These are phyloP conservation scores for Globisporangium iwayamae DNA, from an alignment of 352 stramenopile genomes.

Conservation along the genomic window DNA sequence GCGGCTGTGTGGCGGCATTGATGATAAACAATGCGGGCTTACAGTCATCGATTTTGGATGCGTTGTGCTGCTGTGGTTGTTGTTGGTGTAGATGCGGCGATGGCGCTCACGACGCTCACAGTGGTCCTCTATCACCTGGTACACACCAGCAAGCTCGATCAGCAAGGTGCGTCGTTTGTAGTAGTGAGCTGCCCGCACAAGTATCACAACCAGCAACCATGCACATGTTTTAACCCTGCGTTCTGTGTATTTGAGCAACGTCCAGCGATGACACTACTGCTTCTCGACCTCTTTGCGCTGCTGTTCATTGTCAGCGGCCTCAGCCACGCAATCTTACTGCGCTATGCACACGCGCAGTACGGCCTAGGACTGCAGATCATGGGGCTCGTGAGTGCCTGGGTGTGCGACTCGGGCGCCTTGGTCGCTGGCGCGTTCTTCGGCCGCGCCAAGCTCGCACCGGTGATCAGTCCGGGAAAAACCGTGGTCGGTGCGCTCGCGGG, in stretches of 20 bases:
- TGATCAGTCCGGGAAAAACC: conserved; percentile 72
- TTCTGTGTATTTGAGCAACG: not conserved
- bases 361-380: conserved; percentile 64
- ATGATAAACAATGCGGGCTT: not conserved
- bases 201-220: too few relatives aligned
- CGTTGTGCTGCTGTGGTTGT: conserved; percentile 1
- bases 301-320: conserved; percentile 62
- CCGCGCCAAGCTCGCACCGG: conserved; percentile 49
- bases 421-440: conserved; percentile 53
- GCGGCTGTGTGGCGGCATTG: not conserved
- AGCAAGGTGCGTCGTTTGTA: conserved; percentile 25
- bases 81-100: conserved; percentile 31
- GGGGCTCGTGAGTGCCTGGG: conserved; percentile 56
- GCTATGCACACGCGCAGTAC: conserved; percentile 37
- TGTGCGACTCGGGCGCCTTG: conserved; percentile 64
- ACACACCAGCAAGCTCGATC: conserved; percentile 29
- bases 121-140: conserved; percentile 40
- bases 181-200: too few relatives aligned
- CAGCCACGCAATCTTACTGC: conserved; percentile 55
- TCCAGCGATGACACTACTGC: conserved; percentile 21
- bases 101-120: conserved; percentile 22
- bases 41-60: not conserved
- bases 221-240: not conserved
- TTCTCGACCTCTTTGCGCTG: conserved; percentile 57
- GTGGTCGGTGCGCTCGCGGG: conserved; percentile 49